Evolutionary conservation across 257 asterid species (phyloP).

Genomic region (Ehretia macrophylla): DNA sequence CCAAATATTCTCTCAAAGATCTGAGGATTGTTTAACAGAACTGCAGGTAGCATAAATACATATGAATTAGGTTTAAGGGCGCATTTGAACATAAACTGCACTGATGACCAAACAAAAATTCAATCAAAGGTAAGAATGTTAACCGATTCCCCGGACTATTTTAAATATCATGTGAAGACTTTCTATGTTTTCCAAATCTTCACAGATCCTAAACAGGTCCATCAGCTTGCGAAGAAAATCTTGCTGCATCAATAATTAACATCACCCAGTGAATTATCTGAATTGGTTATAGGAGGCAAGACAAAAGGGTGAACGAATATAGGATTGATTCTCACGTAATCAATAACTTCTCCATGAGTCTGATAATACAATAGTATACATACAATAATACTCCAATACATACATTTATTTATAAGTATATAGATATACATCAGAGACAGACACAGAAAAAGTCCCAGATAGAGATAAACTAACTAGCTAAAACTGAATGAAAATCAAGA

Average conservation of each 20-base stretch:
- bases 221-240: constrained; percentile 74
- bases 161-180: constrained; percentile 82
- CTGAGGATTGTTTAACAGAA: constrained; percentile 72
- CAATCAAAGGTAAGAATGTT: constrained; percentile 26
- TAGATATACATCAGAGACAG: too few relatives aligned
- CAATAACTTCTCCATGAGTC: neutral
- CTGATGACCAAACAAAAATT: neutral
- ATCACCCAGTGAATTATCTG: neutral
- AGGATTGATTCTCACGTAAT: neutral
- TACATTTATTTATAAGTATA: too few relatives aligned
- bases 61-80: neutral
- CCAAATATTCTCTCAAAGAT: constrained; percentile 89
- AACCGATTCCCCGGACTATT: constrained; percentile 83
- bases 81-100: constrained; percentile 4
- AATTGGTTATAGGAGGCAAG: neutral
- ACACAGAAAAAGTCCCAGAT: too few relatives aligned
- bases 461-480: too few relatives aligned
- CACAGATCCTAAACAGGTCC: constrained; percentile 71
- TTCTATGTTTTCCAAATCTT: constrained; percentile 74
- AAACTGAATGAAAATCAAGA: too few relatives aligned
- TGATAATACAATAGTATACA: neutral
- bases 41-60: constrained; percentile 43
- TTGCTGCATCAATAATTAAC: constrained; percentile 51
- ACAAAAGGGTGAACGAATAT: neutral
- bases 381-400: too few relatives aligned